A percentile compares a stretch with the other conserved stretches of the same genome.
These are phyloP conservation scores for Lyophyllum decastes DNA, from an alignment of 768 basidiomycete genomes.

Conservation along the genomic window DNA sequence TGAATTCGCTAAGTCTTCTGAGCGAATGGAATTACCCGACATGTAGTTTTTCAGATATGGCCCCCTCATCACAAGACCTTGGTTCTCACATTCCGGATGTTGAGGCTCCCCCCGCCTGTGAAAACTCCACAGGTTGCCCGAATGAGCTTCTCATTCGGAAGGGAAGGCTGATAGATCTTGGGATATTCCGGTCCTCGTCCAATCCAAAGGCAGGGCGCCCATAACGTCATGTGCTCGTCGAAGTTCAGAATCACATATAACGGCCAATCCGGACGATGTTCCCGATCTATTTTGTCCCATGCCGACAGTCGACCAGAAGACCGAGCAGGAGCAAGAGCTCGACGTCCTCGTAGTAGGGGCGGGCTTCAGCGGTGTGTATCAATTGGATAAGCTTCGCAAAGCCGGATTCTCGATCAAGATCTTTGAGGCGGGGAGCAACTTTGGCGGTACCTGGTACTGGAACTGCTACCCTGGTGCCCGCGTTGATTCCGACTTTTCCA, in stretches of 20 bases:
- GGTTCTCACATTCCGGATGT: background rate
- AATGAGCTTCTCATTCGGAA: background rate
- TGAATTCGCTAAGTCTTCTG: background rate
- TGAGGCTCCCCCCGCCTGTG: background rate
- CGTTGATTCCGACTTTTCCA: conserved; percentile 24
- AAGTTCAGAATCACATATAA: background rate
- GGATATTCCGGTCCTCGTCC: background rate
- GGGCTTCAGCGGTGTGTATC: conserved; percentile 24
- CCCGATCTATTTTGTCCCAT: background rate
- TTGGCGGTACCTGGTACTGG: conserved; percentile 29
- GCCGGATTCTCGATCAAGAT: conserved; percentile 20
- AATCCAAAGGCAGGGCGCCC: background rate
- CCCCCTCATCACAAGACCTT: background rate
- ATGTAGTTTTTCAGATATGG: no score
- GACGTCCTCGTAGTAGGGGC: conserved; percentile 27
- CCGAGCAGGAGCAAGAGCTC: conserved; percentile 6
- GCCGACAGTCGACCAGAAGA: background rate
- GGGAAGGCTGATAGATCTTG: background rate
- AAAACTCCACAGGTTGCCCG: background rate
- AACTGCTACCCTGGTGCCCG: conserved; percentile 29
- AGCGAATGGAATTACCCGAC: background rate
- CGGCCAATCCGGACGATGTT: background rate
- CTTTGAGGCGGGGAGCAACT: conserved; percentile 19
- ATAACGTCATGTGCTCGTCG: background rate
- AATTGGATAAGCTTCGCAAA: conserved; percentile 17